Evolutionary conservation across 2,329 filamentous ascomycete genomes (phyloP), one percentile per base, ranked within the genome.

Genomic region (Emmonsiellopsis sp.): DNA sequence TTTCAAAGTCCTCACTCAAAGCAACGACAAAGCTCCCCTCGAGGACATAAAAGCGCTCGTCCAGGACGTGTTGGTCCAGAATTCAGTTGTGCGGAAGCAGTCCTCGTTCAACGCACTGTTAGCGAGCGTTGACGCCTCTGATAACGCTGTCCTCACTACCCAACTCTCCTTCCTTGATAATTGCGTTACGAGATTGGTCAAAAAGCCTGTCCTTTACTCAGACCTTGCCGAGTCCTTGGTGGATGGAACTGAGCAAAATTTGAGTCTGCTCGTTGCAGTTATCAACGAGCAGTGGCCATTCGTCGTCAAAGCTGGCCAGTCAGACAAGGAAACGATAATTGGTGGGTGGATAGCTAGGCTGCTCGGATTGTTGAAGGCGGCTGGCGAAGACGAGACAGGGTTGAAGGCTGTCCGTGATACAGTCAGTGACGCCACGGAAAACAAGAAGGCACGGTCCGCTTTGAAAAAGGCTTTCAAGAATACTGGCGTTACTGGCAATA

Each of bases 221-320:
- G 77, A 81, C 41, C 59, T 79, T 1, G 59, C 70, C 55, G 67
- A 71, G 52, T 67, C 74, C 43, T 60, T 73, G 2, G 59, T 67
- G 15, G 61, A 65, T 32, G 68, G 64, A 3, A 60, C 34, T 54
- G 51, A 43, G 58, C 66, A 41, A 59, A 54, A n/a, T 59, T 72
- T 32, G 67, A 89, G 86, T 59, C 77, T 89, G 15, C 63, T 95
- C 3, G 74, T 83, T 9, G 78, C 89, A 59, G 80, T 84, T 0
- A 74, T 95, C 16, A 72, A 81, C 2, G 91, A 96, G 65, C 91
- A 96, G 67, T 80, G 90, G 70, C 80, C 84, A 0, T 95, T 88
- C 62, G 73, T 81, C 2, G 69, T 80, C 10, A 80, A 79, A 50
- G 74, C 75, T 5, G 74, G 73, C 1, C 73, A 74, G 13, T 70